These are phyloP conservation scores for Deuterostichococcus epilithicus DNA, from an alignment of 139 green algal genomes.

Conservation along the genomic window DNA sequence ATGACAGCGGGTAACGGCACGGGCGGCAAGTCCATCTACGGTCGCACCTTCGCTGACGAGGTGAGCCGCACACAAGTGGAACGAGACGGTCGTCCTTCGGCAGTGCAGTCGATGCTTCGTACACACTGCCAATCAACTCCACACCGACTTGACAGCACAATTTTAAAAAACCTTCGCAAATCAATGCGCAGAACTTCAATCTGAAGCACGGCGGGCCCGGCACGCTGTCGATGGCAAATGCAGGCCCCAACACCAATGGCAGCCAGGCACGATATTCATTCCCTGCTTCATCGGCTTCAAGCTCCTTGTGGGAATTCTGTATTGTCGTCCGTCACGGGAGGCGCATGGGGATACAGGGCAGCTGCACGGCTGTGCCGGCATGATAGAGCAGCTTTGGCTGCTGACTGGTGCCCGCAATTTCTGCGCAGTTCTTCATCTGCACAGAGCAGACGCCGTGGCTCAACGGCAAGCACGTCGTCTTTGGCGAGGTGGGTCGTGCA, in stretches of 20 bases:
- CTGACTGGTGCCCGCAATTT: background rate
- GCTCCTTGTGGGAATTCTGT: background rate
- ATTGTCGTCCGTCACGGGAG: background rate
- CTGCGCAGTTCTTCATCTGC: slow-evolving; percentile 87
- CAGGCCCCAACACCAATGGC: slow-evolving; percentile 74
- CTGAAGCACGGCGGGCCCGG: slow-evolving; percentile 54
- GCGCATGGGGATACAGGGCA: background rate
- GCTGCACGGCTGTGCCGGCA: slow-evolving; percentile 31
- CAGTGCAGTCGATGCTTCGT: background rate
- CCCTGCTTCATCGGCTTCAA: slow-evolving; percentile 26
- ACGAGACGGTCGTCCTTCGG: too few relatives aligned
- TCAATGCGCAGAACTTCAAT: slow-evolving; percentile 25
- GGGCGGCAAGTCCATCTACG: slow-evolving; percentile 32
- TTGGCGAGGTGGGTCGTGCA: slow-evolving; percentile 20
- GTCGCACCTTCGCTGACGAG: slow-evolving; percentile 5
- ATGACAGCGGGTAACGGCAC: slow-evolving; percentile 41
- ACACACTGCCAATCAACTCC: background rate
- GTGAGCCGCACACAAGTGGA: background rate
- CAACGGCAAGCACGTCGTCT: slow-evolving; percentile 43
- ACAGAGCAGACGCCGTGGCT: slow-evolving; percentile 81
- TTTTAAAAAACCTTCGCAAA: background rate
- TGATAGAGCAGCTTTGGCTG: slow-evolving; percentile 37
- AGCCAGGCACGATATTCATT: background rate
- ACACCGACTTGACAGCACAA: too few relatives aligned
- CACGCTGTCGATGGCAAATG: slow-evolving; percentile 87